Evolutionary conservation across 108 stramenopile species (phyloP).

Genomic region (Conticribra weissflogii): DNA sequence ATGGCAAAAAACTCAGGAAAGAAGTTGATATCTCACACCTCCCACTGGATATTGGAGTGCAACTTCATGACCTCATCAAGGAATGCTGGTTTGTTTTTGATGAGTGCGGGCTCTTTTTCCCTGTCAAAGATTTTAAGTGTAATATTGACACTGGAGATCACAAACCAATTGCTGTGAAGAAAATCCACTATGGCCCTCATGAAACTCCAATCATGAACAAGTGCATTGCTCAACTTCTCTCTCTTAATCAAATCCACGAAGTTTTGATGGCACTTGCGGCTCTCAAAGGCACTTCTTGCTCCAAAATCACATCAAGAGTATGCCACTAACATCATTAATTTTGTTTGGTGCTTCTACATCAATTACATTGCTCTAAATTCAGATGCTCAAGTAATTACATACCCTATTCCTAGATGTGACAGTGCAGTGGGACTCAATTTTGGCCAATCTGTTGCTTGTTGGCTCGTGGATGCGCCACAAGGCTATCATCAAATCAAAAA

Average conservation of each 20-base stretch:
- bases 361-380: constrained; percentile 15
- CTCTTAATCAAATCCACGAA: constrained; percentile 1
- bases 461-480: constrained; percentile 10
- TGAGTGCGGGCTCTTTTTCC: constrained; percentile 2
- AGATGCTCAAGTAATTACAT: constrained; percentile 4
- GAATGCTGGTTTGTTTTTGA: constrained; percentile 16
- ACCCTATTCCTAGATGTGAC: constrained; percentile 20
- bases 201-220: constrained; percentile 16
- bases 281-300: constrained; percentile 13
- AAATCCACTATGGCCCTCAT: constrained; percentile 11
- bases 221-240: not conserved
- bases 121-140: constrained; percentile 15
- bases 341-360: constrained; percentile 14
- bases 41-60: not conserved
- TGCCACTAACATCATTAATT: not conserved
- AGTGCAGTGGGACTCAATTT: constrained; percentile 5
- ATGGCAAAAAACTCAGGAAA: constrained; percentile 1
- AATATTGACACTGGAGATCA: constrained; percentile 3
- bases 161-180: constrained; percentile 1
- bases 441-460: not conserved
- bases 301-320: constrained; percentile 15
- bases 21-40: not conserved
- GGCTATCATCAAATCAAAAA: constrained; percentile 9
- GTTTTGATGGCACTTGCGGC: not conserved
- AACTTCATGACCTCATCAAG: not conserved